Evolutionary conservation across 768 basidiomycete genomes (phyloP), one percentile per base, ranked within the genome.

Genomic region (Gyrodon lividus): DNA sequence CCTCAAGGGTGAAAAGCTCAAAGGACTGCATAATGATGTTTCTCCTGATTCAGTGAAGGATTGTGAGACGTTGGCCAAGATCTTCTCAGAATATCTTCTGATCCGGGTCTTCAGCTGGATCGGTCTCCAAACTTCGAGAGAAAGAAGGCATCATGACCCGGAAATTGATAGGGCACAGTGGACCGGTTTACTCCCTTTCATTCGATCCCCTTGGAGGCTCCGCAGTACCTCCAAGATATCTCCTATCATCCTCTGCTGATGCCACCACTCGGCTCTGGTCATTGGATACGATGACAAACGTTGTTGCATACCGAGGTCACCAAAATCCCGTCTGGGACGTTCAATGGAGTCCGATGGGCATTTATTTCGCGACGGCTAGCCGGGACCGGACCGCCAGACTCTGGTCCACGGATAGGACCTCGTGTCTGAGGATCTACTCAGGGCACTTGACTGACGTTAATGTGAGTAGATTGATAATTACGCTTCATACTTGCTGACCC

Each of bases 321-420:
- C 87, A 95, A 65, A 95, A 97, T 68, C 94, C 97, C 0, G 86
- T 99, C 0, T 99, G 97, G 97, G 97, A 98, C 60, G 94, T 96
- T 12, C 88, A 98, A 66, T 99, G 97, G 97, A 95, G 92, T 62
- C 96, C 97, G 9, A 86, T 92, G 77, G 95, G 97, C 4, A 83
- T 95, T n/a, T 98, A 99, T 72, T 99, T 99, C 68, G 96, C 97
- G 6, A 96, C 91, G 16, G 95, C 84, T 16, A 95, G 94, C 60
- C 76, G 97, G 47, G 97, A 99, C 69, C 76, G 92, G 52, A 97
- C 97, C 4, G 97, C 97, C 0, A 78, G 95, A 63, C 77, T 99
- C 45, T 99, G 97, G 97, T 92, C 90, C 17, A 95, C 95, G 1
- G 97, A 99, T 64, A 77, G 93, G 52, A 84, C 84, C 9, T 83